Percentiles rank a stretch among this genome's conserved stretches.
Evolutionary conservation across 352 stramenopile genomes (phyloP).

Genomic region (Peronospora destructor): DNA sequence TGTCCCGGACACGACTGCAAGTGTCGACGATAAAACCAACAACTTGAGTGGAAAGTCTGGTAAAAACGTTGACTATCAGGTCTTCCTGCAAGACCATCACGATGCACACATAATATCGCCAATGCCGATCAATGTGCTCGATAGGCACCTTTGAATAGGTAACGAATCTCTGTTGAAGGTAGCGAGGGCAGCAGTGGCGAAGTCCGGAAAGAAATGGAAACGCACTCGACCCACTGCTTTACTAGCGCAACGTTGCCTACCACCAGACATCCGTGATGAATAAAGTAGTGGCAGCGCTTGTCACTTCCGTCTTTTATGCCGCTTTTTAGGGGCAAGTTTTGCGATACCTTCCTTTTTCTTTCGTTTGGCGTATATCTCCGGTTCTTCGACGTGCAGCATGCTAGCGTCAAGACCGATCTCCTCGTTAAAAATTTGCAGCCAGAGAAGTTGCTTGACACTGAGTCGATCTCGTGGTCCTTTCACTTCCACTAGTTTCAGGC

Average conservation of each 20-base stretch:
- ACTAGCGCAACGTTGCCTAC: neutral
- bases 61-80: constrained; percentile 42
- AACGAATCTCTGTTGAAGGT: constrained; percentile 2
- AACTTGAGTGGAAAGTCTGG: constrained; percentile 33
- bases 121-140: constrained; percentile 7
- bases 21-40: constrained; percentile 49
- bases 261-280: neutral
- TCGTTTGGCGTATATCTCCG: constrained; percentile 37
- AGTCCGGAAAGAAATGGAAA: constrained; percentile 34
- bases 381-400: constrained; percentile 74
- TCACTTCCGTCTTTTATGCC: constrained; percentile 18
- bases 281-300: neutral
- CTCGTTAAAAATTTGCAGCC: constrained; percentile 59
- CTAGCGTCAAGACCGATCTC: constrained; percentile 45
- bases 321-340: constrained; percentile 11
- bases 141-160: constrained; percentile 4
- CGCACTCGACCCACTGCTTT: constrained; percentile 15
- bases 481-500: constrained; percentile 77
- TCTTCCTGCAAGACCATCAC: constrained; percentile 46
- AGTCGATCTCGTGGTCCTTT: constrained; percentile 81
- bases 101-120: constrained; percentile 41
- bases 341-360: constrained; percentile 23
- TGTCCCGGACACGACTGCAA: constrained; percentile 38
- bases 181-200: constrained; percentile 14
- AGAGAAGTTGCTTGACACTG: constrained; percentile 76